phyloP scores from a whole-genome alignment of 306 rosid species.

The Potentilla sterilis region DNA sequence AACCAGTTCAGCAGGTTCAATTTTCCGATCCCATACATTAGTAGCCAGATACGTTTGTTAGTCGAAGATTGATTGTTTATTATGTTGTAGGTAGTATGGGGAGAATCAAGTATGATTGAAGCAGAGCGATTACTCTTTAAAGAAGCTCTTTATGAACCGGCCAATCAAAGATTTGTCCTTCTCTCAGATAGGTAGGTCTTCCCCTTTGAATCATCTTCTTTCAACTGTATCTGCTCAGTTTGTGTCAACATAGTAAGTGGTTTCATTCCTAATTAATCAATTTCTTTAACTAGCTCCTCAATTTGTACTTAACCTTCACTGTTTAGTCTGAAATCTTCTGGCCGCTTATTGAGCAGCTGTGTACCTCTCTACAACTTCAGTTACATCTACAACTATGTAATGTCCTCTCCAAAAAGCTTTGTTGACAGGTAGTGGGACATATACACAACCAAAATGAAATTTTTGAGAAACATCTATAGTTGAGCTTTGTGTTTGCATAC shows the following conservation, averaged over 20 bases:
- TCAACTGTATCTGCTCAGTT: background rate
- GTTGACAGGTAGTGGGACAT: constrained; percentile 15
- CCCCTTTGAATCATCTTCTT: background rate
- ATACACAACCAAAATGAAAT: background rate
- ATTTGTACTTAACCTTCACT: background rate
- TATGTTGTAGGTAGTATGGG: constrained; percentile 47
- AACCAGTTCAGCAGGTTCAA: background rate
- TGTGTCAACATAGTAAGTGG: background rate
- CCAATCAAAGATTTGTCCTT: constrained; percentile 21
- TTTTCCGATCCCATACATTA: background rate
- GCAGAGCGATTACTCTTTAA: constrained; percentile 42
- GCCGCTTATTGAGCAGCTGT: background rate
- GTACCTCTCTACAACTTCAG: constrained; percentile 19
- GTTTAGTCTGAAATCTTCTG: background rate
- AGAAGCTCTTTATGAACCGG: constrained; percentile 7
- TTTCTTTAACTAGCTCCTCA: background rate
- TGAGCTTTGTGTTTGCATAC: background rate
- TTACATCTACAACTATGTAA: constrained; percentile 9
- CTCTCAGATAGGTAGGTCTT: constrained; percentile 17
- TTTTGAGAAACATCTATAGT: background rate
- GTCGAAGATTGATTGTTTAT: background rate
- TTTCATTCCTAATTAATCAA: background rate
- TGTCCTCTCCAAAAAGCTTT: constrained; percentile 14
- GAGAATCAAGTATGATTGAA: constrained; percentile 53
- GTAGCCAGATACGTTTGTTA: background rate